phyloP scores from a whole-genome alignment of 2,329 filamentous ascomycete species.

The Pestalotiopsis sp. region DNA sequence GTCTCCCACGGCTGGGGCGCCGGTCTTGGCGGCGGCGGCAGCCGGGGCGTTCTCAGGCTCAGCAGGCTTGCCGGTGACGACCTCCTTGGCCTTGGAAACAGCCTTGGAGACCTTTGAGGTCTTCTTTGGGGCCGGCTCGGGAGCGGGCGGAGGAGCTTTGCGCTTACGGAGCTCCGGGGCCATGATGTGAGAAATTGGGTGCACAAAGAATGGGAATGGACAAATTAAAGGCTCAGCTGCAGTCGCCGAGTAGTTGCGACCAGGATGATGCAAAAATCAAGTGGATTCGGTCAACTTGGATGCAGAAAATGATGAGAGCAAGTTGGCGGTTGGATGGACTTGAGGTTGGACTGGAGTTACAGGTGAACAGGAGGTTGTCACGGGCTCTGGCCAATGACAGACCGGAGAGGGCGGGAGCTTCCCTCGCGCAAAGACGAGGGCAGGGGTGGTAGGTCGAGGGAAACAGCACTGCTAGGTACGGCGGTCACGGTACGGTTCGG shows the following conservation, averaged over 20 bases:
- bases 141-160: slow-evolving; percentile 40
- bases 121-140: slow-evolving; percentile 39
- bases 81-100: slow-evolving; percentile 37
- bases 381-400: slow-evolving; percentile 23
- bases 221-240: slow-evolving; percentile 9
- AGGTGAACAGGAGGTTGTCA: slow-evolving; percentile 31
- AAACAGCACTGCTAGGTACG: background rate
- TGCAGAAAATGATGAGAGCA: slow-evolving; percentile 19
- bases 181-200: slow-evolving; percentile 29
- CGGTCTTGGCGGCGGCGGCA: slow-evolving; percentile 26
- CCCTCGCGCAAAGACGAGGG: slow-evolving; percentile 5
- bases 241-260: slow-evolving; percentile 23
- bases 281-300: slow-evolving; percentile 14
- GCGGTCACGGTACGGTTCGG: no score
- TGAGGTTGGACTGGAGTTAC: slow-evolving; percentile 25
- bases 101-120: slow-evolving; percentile 40
- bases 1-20: slow-evolving; percentile 54
- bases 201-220: slow-evolving; percentile 12
- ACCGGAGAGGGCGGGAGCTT: slow-evolving; percentile 23
- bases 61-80: slow-evolving; percentile 28
- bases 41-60: slow-evolving; percentile 18
- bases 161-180: slow-evolving; percentile 45
- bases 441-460: slow-evolving; percentile 11
- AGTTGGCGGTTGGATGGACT: slow-evolving; percentile 20
- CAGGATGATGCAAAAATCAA: slow-evolving; percentile 11